Evolutionary conservation across 108 stramenopile species (phyloP).

Genomic region (Hondaea fermentalgiana): DNA sequence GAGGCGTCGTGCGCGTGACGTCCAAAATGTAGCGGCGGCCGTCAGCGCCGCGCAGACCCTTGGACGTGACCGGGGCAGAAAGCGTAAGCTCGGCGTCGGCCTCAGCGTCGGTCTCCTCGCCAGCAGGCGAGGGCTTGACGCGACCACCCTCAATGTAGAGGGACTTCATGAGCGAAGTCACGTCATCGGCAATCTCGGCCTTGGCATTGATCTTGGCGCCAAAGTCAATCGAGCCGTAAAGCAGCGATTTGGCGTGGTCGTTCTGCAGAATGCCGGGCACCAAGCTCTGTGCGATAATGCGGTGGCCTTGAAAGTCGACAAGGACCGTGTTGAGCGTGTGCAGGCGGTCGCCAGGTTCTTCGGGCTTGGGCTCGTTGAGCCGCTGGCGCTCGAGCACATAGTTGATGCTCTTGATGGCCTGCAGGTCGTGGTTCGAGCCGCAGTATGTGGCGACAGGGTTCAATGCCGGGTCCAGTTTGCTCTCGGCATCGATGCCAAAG

Average conservation of each 20-base stretch:
- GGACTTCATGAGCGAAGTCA: constrained; percentile 25
- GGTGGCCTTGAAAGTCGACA: constrained; percentile 72
- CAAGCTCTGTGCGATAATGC: constrained; percentile 76
- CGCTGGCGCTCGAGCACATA: background rate
- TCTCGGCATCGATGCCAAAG: background rate
- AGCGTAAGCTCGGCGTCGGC: constrained; percentile 31
- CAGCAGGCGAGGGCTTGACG: background rate
- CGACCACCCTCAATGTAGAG: constrained; percentile 11
- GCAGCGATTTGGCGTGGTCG: constrained; percentile 68
- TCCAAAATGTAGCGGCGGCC: constrained; percentile 81
- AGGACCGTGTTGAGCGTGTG: constrained; percentile 82
- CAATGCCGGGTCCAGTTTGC: background rate
- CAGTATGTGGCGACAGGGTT: background rate
- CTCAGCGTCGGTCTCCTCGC: constrained; percentile 33
- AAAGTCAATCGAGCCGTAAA: constrained; percentile 80
- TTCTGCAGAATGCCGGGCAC: constrained; percentile 75
- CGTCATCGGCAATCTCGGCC: constrained; percentile 60
- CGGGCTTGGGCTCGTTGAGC: background rate
- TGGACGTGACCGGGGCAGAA: constrained; percentile 75
- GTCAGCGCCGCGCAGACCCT: constrained; percentile 81
- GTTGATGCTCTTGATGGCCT: constrained; percentile 21
- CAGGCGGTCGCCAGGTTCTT: constrained; percentile 27
- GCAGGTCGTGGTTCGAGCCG: constrained; percentile 30
- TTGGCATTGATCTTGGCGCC: constrained; percentile 57
- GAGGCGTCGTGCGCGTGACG: constrained; percentile 74